Conservation (phyloP, 345 rosid species). For the Pistacia atlantica region DNA sequence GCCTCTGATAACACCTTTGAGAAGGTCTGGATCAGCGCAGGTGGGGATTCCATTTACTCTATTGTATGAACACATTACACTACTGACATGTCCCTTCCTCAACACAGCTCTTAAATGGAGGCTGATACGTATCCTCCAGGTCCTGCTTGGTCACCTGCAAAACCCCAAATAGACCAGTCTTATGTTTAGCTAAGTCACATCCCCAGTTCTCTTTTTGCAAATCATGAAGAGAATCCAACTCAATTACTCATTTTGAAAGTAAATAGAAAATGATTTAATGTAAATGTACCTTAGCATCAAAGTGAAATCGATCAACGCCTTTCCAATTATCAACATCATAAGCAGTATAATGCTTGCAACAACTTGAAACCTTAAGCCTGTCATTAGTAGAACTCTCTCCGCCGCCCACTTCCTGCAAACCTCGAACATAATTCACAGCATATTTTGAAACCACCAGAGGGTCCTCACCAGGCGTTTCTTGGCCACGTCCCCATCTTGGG, state of each 20-base stretch:
- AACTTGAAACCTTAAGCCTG: slow-evolving; percentile 44
- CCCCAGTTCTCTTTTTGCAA: background rate
- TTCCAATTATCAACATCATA: slow-evolving; percentile 50
- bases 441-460: slow-evolving; percentile 44
- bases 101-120: slow-evolving; percentile 46
- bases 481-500: slow-evolving; percentile 59
- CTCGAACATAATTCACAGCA: slow-evolving; percentile 49
- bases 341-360: slow-evolving; percentile 53
- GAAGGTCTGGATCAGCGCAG: slow-evolving; percentile 41
- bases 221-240: background rate
- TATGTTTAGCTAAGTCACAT: background rate
- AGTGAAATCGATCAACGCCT: slow-evolving; percentile 37
- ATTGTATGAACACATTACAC: slow-evolving; percentile 54
- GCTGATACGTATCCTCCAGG: slow-evolving; percentile 49
- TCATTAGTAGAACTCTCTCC: slow-evolving; percentile 8
- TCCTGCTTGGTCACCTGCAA: slow-evolving; percentile 48
- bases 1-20: slow-evolving; percentile 34
- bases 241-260: background rate
- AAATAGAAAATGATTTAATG: background rate
- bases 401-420: slow-evolving; percentile 44
- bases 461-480: slow-evolving; percentile 61
- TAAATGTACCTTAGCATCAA: slow-evolving; percentile 37
- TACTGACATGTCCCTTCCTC: slow-evolving; percentile 40
- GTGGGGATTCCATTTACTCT: slow-evolving; percentile 46
- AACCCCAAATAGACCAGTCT: background rate